Conservation (phyloP, 331 rosid species). For the Erythrophleum ivorense region DNA sequence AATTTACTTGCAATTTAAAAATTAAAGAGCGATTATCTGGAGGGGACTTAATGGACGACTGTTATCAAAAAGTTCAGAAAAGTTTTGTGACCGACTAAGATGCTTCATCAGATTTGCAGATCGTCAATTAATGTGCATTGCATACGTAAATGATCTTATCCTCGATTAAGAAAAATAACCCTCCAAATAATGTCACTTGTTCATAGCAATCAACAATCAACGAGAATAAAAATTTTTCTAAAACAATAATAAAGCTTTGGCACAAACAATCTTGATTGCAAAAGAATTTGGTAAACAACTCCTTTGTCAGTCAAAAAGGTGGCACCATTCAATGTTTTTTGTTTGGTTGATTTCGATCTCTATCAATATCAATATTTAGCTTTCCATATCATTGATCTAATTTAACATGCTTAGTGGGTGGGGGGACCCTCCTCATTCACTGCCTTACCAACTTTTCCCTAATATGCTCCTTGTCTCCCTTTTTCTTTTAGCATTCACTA, state of each 20-base stretch:
- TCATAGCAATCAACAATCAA: background rate
- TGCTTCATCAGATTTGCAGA: background rate
- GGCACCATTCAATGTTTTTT: background rate
- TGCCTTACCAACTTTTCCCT: conserved; percentile 58
- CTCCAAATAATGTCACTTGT: background rate
- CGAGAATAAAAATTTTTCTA: background rate
- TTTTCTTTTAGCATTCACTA: conserved; percentile 52
- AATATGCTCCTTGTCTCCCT: conserved; percentile 71
- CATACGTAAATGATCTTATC: background rate
- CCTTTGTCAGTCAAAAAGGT: conserved; percentile 51
- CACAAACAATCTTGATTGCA: background rate
- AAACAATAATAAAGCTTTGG: background rate
- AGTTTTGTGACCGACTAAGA: background rate
- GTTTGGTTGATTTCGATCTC: background rate
- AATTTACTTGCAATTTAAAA: background rate
- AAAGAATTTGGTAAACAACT: conserved; percentile 40
- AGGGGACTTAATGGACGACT: background rate
- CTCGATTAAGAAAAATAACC: background rate
- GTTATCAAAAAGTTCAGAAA: background rate
- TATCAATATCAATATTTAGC: conserved; percentile 38
- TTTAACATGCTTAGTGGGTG: conserved; percentile 62
- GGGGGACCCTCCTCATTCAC: conserved; percentile 61
- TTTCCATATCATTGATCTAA: conserved; percentile 48
- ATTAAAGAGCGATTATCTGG: background rate
- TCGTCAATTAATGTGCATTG: too few species aligned